Evolutionary conservation across 768 basidiomycete genomes (phyloP).

Genomic region (Tricholoma terreum): DNA sequence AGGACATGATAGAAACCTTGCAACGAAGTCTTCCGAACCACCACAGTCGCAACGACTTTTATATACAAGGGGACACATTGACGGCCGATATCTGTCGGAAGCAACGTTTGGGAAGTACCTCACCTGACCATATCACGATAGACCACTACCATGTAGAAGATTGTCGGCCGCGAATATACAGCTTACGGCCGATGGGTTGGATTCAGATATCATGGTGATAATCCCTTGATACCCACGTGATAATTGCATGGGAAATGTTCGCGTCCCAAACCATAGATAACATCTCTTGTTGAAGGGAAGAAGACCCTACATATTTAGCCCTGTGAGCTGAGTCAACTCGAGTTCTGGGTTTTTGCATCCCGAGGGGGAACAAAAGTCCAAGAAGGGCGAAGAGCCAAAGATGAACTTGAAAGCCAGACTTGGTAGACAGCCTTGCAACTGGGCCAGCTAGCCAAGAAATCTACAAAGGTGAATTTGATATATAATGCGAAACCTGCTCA

Average conservation of each 20-base stretch:
- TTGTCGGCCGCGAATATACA: not conserved
- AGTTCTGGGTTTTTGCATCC: not conserved
- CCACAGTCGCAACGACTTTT: not conserved
- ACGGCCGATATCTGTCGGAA: not conserved
- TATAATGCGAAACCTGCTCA: not conserved
- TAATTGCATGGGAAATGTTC: too few relatives aligned
- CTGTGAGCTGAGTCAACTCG: not conserved
- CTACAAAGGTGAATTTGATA: not conserved
- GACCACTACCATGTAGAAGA: not conserved
- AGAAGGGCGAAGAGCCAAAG: too few relatives aligned
- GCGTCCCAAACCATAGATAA: too few relatives aligned
- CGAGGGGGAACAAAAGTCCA: too few relatives aligned
- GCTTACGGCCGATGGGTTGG: not conserved
- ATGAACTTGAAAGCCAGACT: too few relatives aligned
- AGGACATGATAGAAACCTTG: not conserved
- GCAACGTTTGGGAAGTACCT: not conserved
- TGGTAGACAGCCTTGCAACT: too few relatives aligned
- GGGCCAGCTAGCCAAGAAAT: too few relatives aligned
- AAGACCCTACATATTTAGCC: not conserved
- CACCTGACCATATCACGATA: not conserved
- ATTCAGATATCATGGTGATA: too few relatives aligned
- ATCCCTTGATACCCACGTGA: too few relatives aligned
- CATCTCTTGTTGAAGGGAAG: not conserved
- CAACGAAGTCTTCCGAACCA: not conserved
- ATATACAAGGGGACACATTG: not conserved